These are phyloP conservation scores for Thelonectria blattea DNA, from an alignment of 2,329 filamentous ascomycete species.

Conservation along the genomic window DNA sequence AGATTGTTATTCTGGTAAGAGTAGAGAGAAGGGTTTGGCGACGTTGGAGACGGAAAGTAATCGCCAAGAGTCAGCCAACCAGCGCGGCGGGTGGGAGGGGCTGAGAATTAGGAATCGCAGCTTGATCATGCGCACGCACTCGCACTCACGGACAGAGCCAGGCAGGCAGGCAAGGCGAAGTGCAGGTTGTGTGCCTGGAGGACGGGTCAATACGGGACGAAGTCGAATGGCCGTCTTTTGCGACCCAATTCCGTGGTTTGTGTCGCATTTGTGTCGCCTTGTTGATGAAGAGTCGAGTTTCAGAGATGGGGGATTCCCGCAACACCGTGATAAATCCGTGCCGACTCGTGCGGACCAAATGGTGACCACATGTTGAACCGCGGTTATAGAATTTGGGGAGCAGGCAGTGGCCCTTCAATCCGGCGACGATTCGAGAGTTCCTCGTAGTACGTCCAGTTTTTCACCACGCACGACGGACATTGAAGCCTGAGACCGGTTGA, in stretches of 20 bases:
- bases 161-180: background rate
- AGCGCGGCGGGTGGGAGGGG: conserved; percentile 10
- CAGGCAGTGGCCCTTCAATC: background rate
- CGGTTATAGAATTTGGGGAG: background rate
- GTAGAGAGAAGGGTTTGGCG: background rate
- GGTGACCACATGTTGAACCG: too few relatives aligned
- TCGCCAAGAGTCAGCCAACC: conserved; percentile 5
- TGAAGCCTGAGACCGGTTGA: conserved; percentile 26
- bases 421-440: background rate
- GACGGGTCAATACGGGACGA: background rate
- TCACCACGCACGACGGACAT: conserved; percentile 31
- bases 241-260: conserved; percentile 5
- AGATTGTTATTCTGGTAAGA: background rate
- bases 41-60: background rate
- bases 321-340: too few relatives aligned
- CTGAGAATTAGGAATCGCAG: conserved; percentile 22
- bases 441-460: conserved; percentile 4
- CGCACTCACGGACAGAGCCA: background rate
- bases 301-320: background rate
- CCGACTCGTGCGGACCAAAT: too few relatives aligned
- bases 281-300: background rate
- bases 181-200: conserved; percentile 12
- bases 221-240: conserved; percentile 2
- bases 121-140: conserved; percentile 10
- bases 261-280: conserved; percentile 2